Evolutionary conservation across 257 asterid species (phyloP), one percentile per base, ranked within the genome.

Genomic region (Scutellaria baicalensis): DNA sequence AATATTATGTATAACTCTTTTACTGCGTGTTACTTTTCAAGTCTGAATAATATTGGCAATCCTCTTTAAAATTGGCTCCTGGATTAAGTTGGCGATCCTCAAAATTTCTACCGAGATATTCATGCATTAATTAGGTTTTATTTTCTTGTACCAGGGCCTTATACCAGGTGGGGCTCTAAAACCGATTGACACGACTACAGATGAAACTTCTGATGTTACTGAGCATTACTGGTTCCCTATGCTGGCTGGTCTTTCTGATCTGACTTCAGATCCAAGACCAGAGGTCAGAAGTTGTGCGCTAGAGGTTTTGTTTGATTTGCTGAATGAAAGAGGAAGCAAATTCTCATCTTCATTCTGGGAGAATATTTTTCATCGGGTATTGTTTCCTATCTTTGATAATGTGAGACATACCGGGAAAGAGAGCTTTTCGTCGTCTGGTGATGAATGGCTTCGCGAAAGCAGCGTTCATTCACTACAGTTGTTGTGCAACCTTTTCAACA

Each of bases 201-300:
- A 86, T 78, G 87, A 86, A 78, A 68, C 89, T 52, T 81, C 35
- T 86, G 97, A 94, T 68, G 93, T 94, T 78, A 91, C 99, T 36
- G 98, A 94, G 82, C 97, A 94, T 78, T 94, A 89, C 82, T 94
- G 99, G 99, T 94, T 91, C 79, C 99, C 99, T 20, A 94, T 94
- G 99, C 82, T 94, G 77, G 98, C 96, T 79, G 99, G 99, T 81
- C 94, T 94, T 55, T 94, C 99, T 61, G 97, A 88, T 72, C 88
- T 94, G 74, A 94, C 97, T 64, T 91, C 98, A 73, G 99, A 94
- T 81, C 91, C 99, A 16, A 89, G 99, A 78, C 74, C 83, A 55
- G 99, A 94, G 84, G 97, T 94, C 81, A 80, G 97, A 72, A 91
- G 86, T 80, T 94, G 99, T 74, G 98, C 99, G 44, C 98, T 91